These are phyloP conservation scores for Diaporthe citri DNA, from an alignment of 2,329 filamentous ascomycete species.

Conservation along the genomic window DNA sequence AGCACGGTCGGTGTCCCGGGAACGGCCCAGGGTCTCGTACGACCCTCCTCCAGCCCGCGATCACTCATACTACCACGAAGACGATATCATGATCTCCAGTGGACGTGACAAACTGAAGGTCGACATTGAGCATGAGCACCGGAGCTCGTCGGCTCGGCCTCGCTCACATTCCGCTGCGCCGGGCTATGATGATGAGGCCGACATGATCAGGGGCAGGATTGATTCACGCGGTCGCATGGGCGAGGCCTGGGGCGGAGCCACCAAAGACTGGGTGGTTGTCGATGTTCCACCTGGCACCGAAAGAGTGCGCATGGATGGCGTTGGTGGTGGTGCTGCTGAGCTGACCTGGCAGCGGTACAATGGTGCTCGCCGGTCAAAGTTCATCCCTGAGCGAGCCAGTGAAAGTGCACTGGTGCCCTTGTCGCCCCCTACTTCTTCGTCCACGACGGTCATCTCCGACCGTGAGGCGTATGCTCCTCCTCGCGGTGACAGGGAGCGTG, in stretches of 20 bases:
- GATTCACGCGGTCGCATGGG: slow-evolving; percentile 75
- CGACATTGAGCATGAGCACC: slow-evolving; percentile 54
- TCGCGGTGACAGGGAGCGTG: slow-evolving; percentile 51
- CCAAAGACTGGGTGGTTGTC: slow-evolving; percentile 83
- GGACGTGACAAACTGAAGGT: slow-evolving; percentile 64
- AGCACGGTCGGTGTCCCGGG: slow-evolving; percentile 52
- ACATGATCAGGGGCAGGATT: slow-evolving; percentile 69
- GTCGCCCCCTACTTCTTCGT: slow-evolving; percentile 50
- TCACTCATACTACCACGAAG: slow-evolving; percentile 64
- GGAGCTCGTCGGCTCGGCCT: slow-evolving; percentile 55
- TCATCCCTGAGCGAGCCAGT: slow-evolving; percentile 76
- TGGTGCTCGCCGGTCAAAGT: slow-evolving; percentile 80
- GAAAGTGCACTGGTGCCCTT: slow-evolving; percentile 47
- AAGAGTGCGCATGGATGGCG: slow-evolving; percentile 84
- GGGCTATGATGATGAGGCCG: slow-evolving; percentile 73
- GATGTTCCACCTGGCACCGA: slow-evolving; percentile 88
- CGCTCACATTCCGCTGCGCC: slow-evolving; percentile 66
- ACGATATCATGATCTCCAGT: slow-evolving; percentile 75
- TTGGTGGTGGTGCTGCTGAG: slow-evolving; percentile 80
- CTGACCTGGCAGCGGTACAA: slow-evolving; percentile 85
- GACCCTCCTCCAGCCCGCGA: slow-evolving; percentile 52
- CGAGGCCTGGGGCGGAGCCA: slow-evolving; percentile 80
- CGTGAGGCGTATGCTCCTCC: slow-evolving; percentile 47
- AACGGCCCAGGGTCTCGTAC: slow-evolving; percentile 47
- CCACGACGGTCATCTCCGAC: slow-evolving; percentile 44